Base-by-base conservation (phyloP, 768 basidiomycete species). In the Mycena capillaripes region DNA sequence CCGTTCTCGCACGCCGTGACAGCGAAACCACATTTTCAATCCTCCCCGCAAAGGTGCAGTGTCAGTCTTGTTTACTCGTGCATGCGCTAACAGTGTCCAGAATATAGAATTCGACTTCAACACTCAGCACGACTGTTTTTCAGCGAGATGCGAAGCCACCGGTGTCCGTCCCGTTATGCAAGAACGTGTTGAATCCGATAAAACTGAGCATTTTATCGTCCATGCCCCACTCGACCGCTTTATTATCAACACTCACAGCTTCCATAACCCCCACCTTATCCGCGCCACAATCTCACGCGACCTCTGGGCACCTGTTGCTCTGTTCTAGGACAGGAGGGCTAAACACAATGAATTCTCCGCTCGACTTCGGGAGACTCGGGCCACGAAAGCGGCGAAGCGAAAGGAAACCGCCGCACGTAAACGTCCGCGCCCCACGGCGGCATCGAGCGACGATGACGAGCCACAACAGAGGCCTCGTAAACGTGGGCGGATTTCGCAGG, bases 281-380 rank as follows among this genome's bases (percentile, higher is more conserved):
- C 52, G 52, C 27, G 52, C 52, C 52, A 53, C 52, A 50, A n/a
- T 50, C 48, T 50, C 48, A 50, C 48, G 48, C 48, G n/a, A 50
- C 48, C 48, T 50, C 48, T 50, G 48, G 48, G 48, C 48, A 50
- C 48, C 48, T 50, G 48, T 50, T 50, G 21, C 48, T 50, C 48
- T 50, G 48, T 50, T 50, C 48, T 19, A 50, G 48, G 48, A 50
- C 48, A 50, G 44, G 44, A 50, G 48, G 52, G 25, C 52, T 29
- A 53, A 53, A 27, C 52, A 53, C 52, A 27, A 53, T 29, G 52
- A 53, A 53, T 53, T 53, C 52, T 53, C 52, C 4, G 52, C 52
- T 29, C 52, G 52, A 53, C 52, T 53, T 53, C 52, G 52, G 52
- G 52, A 53, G 52, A 53, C 52, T 53, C 52, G 52, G 27, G 52